Conservation (phyloP, 768 basidiomycete species). For the Clitopilus passeckerianus region DNA sequence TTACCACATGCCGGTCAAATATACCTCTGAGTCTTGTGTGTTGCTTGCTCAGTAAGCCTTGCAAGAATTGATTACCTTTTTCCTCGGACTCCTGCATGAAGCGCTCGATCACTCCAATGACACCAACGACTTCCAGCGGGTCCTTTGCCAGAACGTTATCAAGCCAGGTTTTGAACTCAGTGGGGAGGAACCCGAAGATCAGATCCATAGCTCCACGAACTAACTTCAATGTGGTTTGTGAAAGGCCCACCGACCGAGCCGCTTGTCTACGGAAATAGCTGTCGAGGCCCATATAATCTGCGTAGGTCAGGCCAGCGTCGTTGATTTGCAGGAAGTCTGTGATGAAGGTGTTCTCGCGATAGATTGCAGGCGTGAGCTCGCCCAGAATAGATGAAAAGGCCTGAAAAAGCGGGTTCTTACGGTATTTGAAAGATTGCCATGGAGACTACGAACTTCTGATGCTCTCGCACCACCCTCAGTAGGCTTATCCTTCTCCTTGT, state of each 20-base stretch:
- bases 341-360: constrained; percentile 83
- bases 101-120: constrained; percentile 74
- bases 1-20: constrained; percentile 73
- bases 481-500: constrained; percentile 53
- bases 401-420: constrained; percentile 32
- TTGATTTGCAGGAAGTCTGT: constrained; percentile 91
- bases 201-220: constrained; percentile 89
- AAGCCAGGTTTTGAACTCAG: constrained; percentile 81
- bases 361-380: constrained; percentile 71
- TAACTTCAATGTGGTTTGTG: constrained; percentile 68
- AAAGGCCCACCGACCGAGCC: constrained; percentile 62
- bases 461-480: constrained; percentile 58
- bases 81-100: constrained; percentile 77
- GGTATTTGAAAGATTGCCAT: not conserved
- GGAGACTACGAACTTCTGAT: constrained; percentile 53
- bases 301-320: constrained; percentile 84
- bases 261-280: constrained; percentile 94
- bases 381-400: constrained; percentile 72
- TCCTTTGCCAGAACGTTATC: constrained; percentile 76
- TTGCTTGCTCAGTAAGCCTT: constrained; percentile 75
- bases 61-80: constrained; percentile 69
- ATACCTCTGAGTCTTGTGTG: constrained; percentile 69
- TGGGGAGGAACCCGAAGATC: constrained; percentile 89
- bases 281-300: constrained; percentile 92
- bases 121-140: constrained; percentile 75